Conservation (phyloP, 352 stramenopile species). For the Thraustotheca clavata region DNA sequence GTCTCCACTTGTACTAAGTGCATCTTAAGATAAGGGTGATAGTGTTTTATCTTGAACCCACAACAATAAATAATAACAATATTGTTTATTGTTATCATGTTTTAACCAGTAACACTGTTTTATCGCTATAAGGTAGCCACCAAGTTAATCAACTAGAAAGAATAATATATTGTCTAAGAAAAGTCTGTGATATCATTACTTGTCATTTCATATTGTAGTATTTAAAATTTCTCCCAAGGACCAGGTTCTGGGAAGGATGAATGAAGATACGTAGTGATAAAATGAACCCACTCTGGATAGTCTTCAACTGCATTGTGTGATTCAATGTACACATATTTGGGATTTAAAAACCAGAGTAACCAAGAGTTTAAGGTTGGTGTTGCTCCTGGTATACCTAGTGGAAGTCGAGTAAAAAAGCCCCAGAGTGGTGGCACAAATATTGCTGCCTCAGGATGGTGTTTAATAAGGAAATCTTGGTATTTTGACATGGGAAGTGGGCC, state of each 20-base stretch:
- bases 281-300: background rate
- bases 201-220: too few relatives aligned
- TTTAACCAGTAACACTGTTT: too few relatives aligned
- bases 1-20: too few relatives aligned
- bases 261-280: background rate
- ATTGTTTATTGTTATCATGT: too few relatives aligned
- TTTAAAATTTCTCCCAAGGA: background rate
- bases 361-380: background rate
- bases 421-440: background rate
- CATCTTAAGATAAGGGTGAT: too few relatives aligned
- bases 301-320: slow-evolving; percentile 2
- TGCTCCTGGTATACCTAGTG: background rate
- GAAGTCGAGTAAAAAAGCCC: background rate
- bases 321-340: background rate
- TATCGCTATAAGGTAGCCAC: too few relatives aligned
- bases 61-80: too few relatives aligned
- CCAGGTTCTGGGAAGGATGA: background rate
- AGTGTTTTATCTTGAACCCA: too few relatives aligned
- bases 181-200: too few relatives aligned
- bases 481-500: slow-evolving; percentile 2
- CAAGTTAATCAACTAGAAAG: background rate
- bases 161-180: too few relatives aligned
- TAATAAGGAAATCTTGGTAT: background rate
- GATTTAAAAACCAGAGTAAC: background rate
- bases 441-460: background rate